Evolutionary conservation across 345 rosid species (phyloP).

Genomic region (Mangifera indica): DNA sequence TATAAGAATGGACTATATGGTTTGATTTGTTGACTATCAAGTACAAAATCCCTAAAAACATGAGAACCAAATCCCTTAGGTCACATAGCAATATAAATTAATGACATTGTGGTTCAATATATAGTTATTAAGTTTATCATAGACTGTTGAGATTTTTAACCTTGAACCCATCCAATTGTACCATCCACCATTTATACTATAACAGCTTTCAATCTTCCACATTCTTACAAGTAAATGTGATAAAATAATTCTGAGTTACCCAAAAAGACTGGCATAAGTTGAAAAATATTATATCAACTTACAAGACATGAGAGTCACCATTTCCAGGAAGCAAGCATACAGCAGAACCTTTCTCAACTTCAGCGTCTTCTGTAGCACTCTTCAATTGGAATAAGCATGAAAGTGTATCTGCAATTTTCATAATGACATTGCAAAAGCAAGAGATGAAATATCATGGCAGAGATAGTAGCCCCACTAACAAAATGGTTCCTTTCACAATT

Average conservation of each 20-base stretch:
- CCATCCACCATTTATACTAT: not conserved
- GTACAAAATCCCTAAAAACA: not conserved
- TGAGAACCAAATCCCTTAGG: not conserved
- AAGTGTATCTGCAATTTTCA: slow-evolving; percentile 50
- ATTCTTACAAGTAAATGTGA: not conserved
- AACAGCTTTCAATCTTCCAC: not conserved
- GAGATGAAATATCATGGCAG: not conserved
- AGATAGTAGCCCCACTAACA: not conserved
- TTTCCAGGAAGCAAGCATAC: slow-evolving; percentile 79
- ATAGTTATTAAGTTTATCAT: not conserved
- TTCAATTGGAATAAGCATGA: slow-evolving; percentile 83
- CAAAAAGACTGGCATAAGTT: slow-evolving; percentile 9
- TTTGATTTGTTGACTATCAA: slow-evolving; percentile 16
- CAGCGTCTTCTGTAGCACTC: slow-evolving; percentile 63
- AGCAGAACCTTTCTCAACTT: slow-evolving; percentile 52
- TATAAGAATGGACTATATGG: not conserved
- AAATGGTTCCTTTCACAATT: not conserved
- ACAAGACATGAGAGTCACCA: slow-evolving; percentile 92
- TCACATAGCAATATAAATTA: not conserved
- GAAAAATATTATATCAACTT: slow-evolving; percentile 33
- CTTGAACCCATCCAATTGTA: not conserved
- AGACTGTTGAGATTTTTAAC: not conserved
- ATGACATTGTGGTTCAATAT: not conserved
- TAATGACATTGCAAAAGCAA: not conserved
- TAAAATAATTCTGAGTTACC: not conserved